These are phyloP conservation scores for Fragilaria radians DNA, from an alignment of 108 stramenopile genomes.

Conservation along the genomic window DNA sequence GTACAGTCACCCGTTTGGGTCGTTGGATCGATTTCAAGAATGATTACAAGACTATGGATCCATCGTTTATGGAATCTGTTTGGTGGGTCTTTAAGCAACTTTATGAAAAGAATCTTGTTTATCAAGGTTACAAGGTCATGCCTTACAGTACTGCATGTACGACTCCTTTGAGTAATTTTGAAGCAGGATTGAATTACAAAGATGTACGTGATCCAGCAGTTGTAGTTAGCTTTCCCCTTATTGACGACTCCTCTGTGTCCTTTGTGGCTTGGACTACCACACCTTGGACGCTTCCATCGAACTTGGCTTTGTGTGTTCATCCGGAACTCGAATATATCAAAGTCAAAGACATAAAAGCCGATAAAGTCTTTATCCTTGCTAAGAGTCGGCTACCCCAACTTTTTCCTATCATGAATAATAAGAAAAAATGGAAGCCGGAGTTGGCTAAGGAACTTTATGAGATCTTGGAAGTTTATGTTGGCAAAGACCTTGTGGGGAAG, in stretches of 20 bases:
- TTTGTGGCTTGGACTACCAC: slow-evolving; percentile 98
- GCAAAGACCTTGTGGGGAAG: slow-evolving; percentile 88
- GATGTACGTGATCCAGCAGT: slow-evolving; percentile 97
- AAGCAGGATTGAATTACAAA: slow-evolving; percentile 99
- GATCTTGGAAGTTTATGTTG: slow-evolving; percentile 59
- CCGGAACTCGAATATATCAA: slow-evolving; percentile 88
- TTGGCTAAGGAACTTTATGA: slow-evolving; percentile 85
- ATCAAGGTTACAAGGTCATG: slow-evolving; percentile 99
- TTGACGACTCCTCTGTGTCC: slow-evolving; percentile 49
- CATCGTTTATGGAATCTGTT: slow-evolving; percentile 97
- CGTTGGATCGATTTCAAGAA: slow-evolving; percentile 99
- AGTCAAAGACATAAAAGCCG: slow-evolving; percentile 83
- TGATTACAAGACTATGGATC: slow-evolving; percentile 99
- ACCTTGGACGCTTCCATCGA: slow-evolving; percentile 98
- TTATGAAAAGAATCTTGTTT: slow-evolving; percentile 94
- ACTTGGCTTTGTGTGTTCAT: slow-evolving; percentile 95
- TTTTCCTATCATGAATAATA: slow-evolving; percentile 89
- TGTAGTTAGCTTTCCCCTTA: slow-evolving; percentile 90
- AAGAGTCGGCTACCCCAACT: slow-evolving; percentile 86
- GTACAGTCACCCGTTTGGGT: slow-evolving; percentile 90
- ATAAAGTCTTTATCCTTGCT: slow-evolving; percentile 78
- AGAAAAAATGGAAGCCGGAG: slow-evolving; percentile 92
- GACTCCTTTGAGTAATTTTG: slow-evolving; percentile 97
- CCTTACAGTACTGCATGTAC: slow-evolving; percentile 96
- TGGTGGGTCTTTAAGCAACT: slow-evolving; percentile 99